Evolutionary conservation across 2,329 filamentous ascomycete species (phyloP).

Genomic region (Ophiocordyceps camponoti-saundersi): DNA sequence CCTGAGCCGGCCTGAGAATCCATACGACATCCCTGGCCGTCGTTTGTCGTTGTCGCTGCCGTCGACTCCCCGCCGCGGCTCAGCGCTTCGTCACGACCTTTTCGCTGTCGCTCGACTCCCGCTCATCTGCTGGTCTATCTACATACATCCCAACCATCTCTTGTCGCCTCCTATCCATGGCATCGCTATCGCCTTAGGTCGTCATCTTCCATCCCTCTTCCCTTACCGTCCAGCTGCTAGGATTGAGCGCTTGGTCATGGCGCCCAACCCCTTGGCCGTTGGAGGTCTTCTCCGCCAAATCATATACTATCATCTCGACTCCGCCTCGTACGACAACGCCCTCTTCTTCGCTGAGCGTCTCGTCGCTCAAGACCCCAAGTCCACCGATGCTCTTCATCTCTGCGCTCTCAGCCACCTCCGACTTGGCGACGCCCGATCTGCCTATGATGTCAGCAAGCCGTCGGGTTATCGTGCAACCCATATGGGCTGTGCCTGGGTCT

Average conservation of each 20-base stretch:
- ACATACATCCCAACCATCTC: neutral
- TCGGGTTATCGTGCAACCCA: slow-evolving; percentile 56
- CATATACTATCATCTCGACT: slow-evolving; percentile 64
- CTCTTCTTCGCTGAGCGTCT: slow-evolving; percentile 86
- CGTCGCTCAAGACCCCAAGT: slow-evolving; percentile 66
- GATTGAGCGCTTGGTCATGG: slow-evolving; percentile 21
- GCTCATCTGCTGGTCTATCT: neutral
- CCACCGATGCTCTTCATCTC: slow-evolving; percentile 66
- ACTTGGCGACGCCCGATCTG: slow-evolving; percentile 66
- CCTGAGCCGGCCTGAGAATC: neutral
- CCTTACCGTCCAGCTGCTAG: neutral
- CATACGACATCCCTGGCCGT: neutral
- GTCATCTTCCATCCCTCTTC: neutral
- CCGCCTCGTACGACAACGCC: slow-evolving; percentile 74
- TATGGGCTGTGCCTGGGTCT: slow-evolving; percentile 78
- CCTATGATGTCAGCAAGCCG: slow-evolving; percentile 66
- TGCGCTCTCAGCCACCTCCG: slow-evolving; percentile 73
- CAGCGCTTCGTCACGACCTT: too few species aligned
- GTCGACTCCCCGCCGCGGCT: neutral
- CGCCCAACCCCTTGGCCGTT: slow-evolving; percentile 31
- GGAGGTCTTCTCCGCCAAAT: slow-evolving; percentile 39
- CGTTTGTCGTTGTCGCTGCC: neutral
- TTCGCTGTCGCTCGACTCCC: too few species aligned
- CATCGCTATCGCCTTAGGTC: slow-evolving; percentile 1
- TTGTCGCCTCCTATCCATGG: slow-evolving; percentile 1